Conservation (phyloP, 768 basidiomycete genomes). For the Pisolithus orientalis region DNA sequence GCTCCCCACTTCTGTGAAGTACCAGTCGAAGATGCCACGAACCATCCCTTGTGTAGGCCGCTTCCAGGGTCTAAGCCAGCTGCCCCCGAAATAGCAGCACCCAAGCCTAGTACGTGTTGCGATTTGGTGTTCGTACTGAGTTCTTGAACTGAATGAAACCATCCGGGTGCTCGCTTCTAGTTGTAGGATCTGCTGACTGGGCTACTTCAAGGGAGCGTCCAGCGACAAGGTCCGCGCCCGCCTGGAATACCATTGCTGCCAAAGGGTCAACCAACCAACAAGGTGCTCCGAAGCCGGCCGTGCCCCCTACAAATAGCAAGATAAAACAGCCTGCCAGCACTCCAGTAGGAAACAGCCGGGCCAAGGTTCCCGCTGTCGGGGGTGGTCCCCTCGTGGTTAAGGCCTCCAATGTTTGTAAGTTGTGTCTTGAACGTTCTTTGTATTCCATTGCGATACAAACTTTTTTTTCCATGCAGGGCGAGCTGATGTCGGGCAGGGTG, state of each 20-base stretch:
- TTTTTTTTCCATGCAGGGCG: constrained; percentile 13
- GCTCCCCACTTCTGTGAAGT: constrained; percentile 30
- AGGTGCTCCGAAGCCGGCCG: constrained; percentile 2
- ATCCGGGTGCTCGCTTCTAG: constrained; percentile 4
- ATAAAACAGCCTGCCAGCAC: constrained; percentile 8
- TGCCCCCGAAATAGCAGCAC: constrained; percentile 20
- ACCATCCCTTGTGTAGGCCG: constrained; percentile 35
- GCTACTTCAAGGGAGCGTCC: constrained; percentile 11
- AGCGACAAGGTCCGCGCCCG: not conserved
- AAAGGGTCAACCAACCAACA: constrained; percentile 13
- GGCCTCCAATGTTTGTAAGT: constrained; percentile 24
- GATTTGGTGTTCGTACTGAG: constrained; percentile 1
- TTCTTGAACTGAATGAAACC: constrained; percentile 2
- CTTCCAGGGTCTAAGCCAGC: constrained; percentile 32
- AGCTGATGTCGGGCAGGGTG: constrained; percentile 1
- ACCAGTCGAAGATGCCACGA: constrained; percentile 35
- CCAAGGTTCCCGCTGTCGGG: constrained; percentile 20
- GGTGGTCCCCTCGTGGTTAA: constrained; percentile 23
- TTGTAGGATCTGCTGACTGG: constrained; percentile 26
- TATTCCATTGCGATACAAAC: not conserved
- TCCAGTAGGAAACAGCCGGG: constrained; percentile 1
- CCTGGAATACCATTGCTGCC: constrained; percentile 10
- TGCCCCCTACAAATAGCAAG: constrained; percentile 17
- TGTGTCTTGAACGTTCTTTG: not conserved
- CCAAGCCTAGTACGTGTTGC: constrained; percentile 26